Evolutionary conservation across 1,284 basidiomycete genomes (phyloP).

Genomic region (Marasmius tenuissimus): DNA sequence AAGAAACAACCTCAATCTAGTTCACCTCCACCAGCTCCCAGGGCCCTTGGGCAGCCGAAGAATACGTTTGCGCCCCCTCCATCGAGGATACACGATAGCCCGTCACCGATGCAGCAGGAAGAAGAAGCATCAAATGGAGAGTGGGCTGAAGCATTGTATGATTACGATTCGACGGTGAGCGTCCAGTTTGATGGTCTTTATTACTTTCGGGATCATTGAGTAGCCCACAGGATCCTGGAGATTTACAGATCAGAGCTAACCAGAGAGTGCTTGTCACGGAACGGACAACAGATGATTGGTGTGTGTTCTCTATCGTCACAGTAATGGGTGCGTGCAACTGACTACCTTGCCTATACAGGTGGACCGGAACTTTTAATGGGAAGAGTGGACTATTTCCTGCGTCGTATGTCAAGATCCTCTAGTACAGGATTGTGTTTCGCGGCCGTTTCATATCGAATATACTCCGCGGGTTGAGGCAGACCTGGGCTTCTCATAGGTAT

Average conservation of each 20-base stretch:
- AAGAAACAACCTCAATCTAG: constrained; percentile 37
- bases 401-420: constrained; percentile 69
- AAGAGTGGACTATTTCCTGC: constrained; percentile 70
- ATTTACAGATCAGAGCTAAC: constrained; percentile 56
- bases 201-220: background rate
- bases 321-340: constrained; percentile 3
- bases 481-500: too few relatives aligned
- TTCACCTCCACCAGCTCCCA: constrained; percentile 39
- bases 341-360: constrained; percentile 44
- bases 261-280: constrained; percentile 60
- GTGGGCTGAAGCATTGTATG: constrained; percentile 78
- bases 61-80: constrained; percentile 59
- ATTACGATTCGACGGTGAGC: constrained; percentile 65
- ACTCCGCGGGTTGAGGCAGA: too few relatives aligned
- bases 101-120: constrained; percentile 32
- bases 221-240: constrained; percentile 56
- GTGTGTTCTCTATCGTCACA: constrained; percentile 31
- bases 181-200: constrained; percentile 4
- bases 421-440: constrained; percentile 14
- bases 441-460: too few relatives aligned
- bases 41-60: constrained; percentile 48
- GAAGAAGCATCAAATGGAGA: constrained; percentile 53
- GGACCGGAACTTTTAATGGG: constrained; percentile 70
- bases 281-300: constrained; percentile 75
- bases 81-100: constrained; percentile 29